phyloP scores from a whole-genome alignment of 169 alveolate genomes.

The Plasmodium inui region DNA sequence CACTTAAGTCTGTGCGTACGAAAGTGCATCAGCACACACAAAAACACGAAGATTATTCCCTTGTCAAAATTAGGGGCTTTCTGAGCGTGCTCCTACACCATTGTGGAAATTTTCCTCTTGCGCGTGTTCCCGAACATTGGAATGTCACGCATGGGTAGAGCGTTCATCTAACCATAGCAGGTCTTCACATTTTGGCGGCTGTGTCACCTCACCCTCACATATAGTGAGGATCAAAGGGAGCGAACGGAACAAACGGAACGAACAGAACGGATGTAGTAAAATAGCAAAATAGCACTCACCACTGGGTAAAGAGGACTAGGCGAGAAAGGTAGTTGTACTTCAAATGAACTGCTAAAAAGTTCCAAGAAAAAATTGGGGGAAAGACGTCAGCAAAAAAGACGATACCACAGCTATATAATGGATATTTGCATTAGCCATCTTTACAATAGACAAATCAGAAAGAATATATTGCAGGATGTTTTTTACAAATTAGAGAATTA shows the following conservation, averaged over 20 bases:
- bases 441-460: conserved; percentile 66
- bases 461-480: conserved; percentile 55
- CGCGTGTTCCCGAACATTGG: not conserved
- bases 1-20: not conserved
- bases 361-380: not conserved
- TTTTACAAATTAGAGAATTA: conserved; percentile 63
- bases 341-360: conserved; percentile 2
- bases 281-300: not conserved
- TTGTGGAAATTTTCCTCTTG: not conserved
- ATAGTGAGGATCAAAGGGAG: not conserved
- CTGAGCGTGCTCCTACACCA: not conserved
- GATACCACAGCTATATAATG: conserved; percentile 52
- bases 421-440: conserved; percentile 70
- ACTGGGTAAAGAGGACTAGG: not conserved
- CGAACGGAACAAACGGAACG: not conserved
- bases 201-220: not conserved
- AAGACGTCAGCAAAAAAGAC: conserved; percentile 14
- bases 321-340: not conserved
- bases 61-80: not conserved
- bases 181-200: not conserved
- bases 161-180: not conserved
- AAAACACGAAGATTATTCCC: not conserved
- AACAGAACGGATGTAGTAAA: not conserved
- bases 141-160: not conserved
- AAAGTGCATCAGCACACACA: not conserved